These are phyloP conservation scores for Elongisporangium anandrum DNA, from an alignment of 352 stramenopile genomes.

Conservation along the genomic window DNA sequence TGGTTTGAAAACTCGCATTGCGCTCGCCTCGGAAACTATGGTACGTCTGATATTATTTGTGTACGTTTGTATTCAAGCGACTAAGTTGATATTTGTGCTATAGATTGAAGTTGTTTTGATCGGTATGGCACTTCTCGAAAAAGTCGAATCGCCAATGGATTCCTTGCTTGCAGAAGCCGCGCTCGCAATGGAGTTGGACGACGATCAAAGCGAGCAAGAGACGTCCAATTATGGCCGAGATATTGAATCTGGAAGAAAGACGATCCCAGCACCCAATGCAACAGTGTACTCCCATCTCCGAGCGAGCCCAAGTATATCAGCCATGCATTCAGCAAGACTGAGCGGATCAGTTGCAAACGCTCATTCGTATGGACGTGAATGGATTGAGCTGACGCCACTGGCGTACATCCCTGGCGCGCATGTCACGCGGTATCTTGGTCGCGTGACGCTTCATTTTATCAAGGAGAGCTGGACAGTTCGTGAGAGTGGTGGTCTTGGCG, in stretches of 20 bases:
- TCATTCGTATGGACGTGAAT: slow-evolving; percentile 50
- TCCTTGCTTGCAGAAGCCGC: slow-evolving; percentile 41
- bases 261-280: too few relatives aligned
- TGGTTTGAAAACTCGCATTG: slow-evolving; percentile 68
- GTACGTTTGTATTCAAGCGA: not conserved
- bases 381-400: slow-evolving; percentile 82
- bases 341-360: too few relatives aligned
- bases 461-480: slow-evolving; percentile 88
- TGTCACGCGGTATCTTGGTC: slow-evolving; percentile 73
- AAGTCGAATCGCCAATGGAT: slow-evolving; percentile 43
- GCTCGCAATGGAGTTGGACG: slow-evolving; percentile 32
- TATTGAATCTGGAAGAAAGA: too few relatives aligned
- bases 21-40: slow-evolving; percentile 80
- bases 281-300: too few relatives aligned
- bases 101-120: slow-evolving; percentile 85
- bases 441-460: slow-evolving; percentile 88
- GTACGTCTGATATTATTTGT: slow-evolving; percentile 16
- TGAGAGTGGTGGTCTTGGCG: slow-evolving; percentile 77
- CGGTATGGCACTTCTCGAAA: slow-evolving; percentile 71
- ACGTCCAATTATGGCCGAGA: too few relatives aligned
- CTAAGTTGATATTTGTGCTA: not conserved
- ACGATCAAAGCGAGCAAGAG: slow-evolving; percentile 7
- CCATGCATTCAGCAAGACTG: too few relatives aligned
- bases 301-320: too few relatives aligned
- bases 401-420: slow-evolving; percentile 71